These are phyloP conservation scores for Cryptosporidium sp. DNA, from an alignment of 169 alveolate species.

Conservation along the genomic window DNA sequence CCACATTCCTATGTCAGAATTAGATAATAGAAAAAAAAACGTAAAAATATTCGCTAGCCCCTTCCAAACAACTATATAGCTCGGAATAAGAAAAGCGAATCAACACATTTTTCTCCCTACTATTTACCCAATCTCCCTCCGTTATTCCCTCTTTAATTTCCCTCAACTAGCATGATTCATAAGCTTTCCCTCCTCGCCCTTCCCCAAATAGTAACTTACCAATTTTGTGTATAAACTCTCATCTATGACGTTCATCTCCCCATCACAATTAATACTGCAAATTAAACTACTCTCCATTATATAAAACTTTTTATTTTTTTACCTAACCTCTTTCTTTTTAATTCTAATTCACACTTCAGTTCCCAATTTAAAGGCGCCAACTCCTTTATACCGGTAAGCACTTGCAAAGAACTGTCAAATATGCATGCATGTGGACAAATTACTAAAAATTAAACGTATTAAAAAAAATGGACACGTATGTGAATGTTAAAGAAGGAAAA, in stretches of 20 bases:
- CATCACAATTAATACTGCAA: conserved; percentile 44
- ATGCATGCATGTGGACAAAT: conserved; percentile 40
- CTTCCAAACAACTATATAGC: no score
- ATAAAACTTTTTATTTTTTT: not conserved
- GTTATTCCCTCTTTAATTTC: not conserved
- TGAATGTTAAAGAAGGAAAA: not conserved
- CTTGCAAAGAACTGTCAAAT: not conserved
- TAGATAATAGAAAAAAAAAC: not conserved
- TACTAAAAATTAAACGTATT: not conserved
- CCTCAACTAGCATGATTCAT: not conserved
- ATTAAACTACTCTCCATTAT: conserved; percentile 15
- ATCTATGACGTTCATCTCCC: conserved; percentile 16
- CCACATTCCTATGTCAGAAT: not conserved
- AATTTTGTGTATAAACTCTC: conserved; percentile 28
- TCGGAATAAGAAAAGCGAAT: not conserved
- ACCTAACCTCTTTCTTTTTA: not conserved
- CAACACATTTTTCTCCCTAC: not conserved
- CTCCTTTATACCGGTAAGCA: not conserved
- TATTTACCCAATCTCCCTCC: no score
- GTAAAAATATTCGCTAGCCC: not conserved
- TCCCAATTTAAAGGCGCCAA: not conserved
- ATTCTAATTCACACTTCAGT: not conserved
- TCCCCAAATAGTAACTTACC: conserved; percentile 25
- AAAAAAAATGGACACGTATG: not conserved
- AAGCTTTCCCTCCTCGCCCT: not conserved